Conservation (phyloP, 495 filamentous ascomycete genomes). For the Penicillium coffeae region DNA sequence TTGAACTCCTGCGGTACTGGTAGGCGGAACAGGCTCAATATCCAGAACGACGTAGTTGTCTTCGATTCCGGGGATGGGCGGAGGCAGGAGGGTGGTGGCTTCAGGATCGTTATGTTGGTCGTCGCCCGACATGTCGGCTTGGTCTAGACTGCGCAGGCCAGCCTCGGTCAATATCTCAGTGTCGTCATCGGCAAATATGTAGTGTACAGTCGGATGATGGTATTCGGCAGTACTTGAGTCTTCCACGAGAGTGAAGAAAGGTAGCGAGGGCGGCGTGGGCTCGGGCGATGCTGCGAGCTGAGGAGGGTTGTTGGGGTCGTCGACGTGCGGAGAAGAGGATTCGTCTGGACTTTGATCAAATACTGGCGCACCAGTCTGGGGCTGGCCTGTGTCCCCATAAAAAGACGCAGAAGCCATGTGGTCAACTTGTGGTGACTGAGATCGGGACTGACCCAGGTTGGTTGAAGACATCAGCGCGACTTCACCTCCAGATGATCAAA, state of each 20-base stretch:
- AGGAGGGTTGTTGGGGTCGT: conserved; percentile 2
- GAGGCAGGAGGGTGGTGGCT: conserved; percentile 29
- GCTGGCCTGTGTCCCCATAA: not conserved
- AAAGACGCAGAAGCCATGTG: not conserved
- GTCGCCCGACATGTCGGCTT: not conserved
- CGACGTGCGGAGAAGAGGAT: conserved; percentile 7
- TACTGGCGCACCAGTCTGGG: not conserved
- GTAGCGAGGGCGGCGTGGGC: conserved; percentile 29
- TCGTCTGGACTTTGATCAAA: not conserved
- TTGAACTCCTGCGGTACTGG: not conserved
- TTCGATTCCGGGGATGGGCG: conserved; percentile 35
- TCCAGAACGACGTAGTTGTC: conserved; percentile 45
- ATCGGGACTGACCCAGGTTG: conserved; percentile 22
- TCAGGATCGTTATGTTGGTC: conserved; percentile 10
- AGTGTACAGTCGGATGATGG: conserved; percentile 79
- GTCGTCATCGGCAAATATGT: conserved; percentile 82
- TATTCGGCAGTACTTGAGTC: conserved; percentile 45
- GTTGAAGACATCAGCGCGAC: conserved; percentile 38
- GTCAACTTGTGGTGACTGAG: conserved; percentile 21
- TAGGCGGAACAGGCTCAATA: conserved; percentile 23
- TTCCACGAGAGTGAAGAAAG: conserved; percentile 54
- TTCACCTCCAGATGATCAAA: conserved; percentile 21
- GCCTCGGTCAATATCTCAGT: conserved; percentile 59
- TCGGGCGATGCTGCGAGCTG: not conserved
- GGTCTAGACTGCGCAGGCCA: conserved; percentile 38